Conservation (phyloP, 768 basidiomycete genomes). For the Cystobasidium onofrii region DNA sequence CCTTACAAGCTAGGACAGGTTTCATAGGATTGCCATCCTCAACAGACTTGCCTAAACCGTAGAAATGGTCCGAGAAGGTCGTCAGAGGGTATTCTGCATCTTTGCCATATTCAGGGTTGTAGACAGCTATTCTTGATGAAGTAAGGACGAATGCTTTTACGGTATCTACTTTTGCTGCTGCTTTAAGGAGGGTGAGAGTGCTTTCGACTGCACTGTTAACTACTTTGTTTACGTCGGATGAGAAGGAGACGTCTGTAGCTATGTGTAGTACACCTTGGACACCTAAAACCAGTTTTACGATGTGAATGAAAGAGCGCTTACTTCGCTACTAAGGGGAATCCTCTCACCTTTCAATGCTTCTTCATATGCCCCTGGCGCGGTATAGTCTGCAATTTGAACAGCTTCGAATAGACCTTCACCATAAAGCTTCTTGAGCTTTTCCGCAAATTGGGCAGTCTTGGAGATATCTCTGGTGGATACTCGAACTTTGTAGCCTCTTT, state of each 20-base stretch:
- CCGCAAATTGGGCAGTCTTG: neutral
- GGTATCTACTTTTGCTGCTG: neutral
- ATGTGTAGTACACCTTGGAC: neutral
- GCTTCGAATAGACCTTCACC: neutral
- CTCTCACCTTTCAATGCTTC: neutral
- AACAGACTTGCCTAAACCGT: neutral
- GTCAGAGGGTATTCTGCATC: constrained; percentile 1
- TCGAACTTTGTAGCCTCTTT: constrained; percentile 9
- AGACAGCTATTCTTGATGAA: neutral
- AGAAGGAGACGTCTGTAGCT: constrained; percentile 14
- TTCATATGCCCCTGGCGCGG: neutral
- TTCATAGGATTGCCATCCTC: neutral
- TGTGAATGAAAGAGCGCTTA: neutral
- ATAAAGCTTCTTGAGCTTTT: neutral
- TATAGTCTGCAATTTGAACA: neutral
- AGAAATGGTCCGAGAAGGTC: neutral
- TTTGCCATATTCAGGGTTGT: neutral
- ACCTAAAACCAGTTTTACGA: neutral
- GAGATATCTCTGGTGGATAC: neutral
- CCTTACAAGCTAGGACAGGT: neutral
- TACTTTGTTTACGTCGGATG: constrained; percentile 1
- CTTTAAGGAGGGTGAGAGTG: constrained; percentile 6
- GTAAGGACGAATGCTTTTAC: constrained; percentile 26
- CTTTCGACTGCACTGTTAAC: neutral
- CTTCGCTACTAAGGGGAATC: neutral